Evolutionary conservation across 805 yeast genomes (phyloP).

Genomic region (Geotrichum ghanense): DNA sequence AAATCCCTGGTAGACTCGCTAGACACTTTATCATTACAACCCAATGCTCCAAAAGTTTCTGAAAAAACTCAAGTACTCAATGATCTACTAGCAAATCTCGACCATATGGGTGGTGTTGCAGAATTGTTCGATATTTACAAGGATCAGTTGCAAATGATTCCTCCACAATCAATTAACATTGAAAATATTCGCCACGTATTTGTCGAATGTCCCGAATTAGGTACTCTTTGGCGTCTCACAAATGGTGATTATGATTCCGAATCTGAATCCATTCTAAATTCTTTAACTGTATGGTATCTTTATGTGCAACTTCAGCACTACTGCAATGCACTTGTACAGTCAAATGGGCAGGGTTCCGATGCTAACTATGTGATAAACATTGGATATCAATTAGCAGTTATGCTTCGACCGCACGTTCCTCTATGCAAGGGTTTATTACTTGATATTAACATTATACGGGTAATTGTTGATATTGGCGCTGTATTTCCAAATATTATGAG

Average conservation of each 20-base stretch:
- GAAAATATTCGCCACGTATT: background rate
- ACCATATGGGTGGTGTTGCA: background rate
- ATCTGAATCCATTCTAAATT: background rate
- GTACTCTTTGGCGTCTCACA: background rate
- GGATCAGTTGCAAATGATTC: background rate
- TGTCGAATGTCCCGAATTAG: background rate
- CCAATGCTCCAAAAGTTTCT: no score
- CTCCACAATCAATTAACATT: background rate
- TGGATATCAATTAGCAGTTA: background rate
- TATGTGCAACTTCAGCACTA: background rate
- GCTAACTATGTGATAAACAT: background rate
- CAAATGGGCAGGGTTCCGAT: background rate
- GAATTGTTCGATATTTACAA: background rate
- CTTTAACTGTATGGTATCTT: background rate
- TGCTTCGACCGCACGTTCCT: background rate
- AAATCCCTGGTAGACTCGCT: slow-evolving; percentile 1
- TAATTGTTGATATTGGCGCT: background rate
- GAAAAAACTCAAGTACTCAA: background rate
- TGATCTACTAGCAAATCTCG: background rate
- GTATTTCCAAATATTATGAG: background rate
- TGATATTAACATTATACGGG: background rate
- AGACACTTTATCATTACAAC: background rate
- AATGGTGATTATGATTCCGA: background rate
- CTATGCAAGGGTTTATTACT: background rate
- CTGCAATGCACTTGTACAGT: background rate